These are phyloP conservation scores for Colletotrichum theobromicola DNA, from an alignment of 2,329 filamentous ascomycete genomes.

Conservation along the genomic window DNA sequence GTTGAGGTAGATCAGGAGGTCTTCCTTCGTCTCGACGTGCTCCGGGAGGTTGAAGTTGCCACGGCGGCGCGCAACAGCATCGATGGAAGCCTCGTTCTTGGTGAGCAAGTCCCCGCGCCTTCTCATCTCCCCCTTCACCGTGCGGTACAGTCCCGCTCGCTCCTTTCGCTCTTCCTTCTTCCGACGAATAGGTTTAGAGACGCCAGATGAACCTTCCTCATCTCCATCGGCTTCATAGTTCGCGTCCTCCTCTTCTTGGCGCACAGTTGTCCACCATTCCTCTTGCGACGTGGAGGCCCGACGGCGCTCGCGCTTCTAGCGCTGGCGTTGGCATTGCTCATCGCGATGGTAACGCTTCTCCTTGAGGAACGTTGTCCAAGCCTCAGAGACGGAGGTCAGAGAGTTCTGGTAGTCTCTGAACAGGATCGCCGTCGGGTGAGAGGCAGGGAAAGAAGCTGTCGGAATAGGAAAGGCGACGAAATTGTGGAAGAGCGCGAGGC, in stretches of 20 bases:
- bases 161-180: background rate
- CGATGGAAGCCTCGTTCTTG: accelerated
- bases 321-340: background rate
- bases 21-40: background rate
- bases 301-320: background rate
- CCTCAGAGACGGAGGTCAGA: background rate
- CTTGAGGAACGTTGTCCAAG: background rate
- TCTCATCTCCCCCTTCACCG: background rate
- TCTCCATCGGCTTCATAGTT: background rate
- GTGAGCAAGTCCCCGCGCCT: background rate
- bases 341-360: background rate
- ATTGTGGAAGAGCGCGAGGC: background rate
- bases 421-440: background rate
- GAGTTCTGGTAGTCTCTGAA: background rate
- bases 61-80: background rate
- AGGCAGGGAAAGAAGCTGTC: background rate
- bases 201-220: background rate
- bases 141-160: background rate
- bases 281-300: background rate
- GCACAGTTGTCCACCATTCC: background rate
- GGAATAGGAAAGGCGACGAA: background rate
- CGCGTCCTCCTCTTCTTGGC: background rate
- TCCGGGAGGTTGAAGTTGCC: background rate
- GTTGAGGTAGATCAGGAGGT: background rate
- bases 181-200: too few relatives aligned